Conservation (phyloP, 2,329 filamentous ascomycete species). For the Penicillium janthinellum region DNA sequence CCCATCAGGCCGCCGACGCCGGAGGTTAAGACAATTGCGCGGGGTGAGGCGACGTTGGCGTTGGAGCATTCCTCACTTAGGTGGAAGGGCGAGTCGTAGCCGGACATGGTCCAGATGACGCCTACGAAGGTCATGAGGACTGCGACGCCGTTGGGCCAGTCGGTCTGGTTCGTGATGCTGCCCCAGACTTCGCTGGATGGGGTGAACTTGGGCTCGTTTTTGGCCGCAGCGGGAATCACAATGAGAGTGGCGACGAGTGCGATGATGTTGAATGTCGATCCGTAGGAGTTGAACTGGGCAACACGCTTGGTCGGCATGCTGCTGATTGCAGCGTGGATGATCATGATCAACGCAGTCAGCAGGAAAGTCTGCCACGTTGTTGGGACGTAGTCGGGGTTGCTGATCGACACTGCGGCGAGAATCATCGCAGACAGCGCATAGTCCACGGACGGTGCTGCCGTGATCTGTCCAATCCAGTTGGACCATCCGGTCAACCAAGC, state of each 20-base stretch:
- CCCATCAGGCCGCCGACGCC: conserved; percentile 67
- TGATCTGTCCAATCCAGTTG: conserved; percentile 70
- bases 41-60: conserved; percentile 68
- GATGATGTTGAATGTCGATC: conserved; percentile 71
- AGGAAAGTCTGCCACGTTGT: conserved; percentile 69
- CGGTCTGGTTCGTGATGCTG: conserved; percentile 65
- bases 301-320: conserved; percentile 72
- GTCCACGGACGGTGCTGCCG: conserved; percentile 66
- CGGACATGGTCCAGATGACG: conserved; percentile 70
- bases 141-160: conserved; percentile 67
- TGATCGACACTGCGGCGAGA: conserved; percentile 69
- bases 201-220: conserved; percentile 60
- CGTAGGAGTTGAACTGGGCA: conserved; percentile 68
- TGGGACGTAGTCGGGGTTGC: conserved; percentile 65
- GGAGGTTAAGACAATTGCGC: conserved; percentile 71
- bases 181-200: conserved; percentile 64
- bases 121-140: conserved; percentile 72
- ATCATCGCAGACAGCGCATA: conserved; percentile 71
- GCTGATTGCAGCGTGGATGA: conserved; percentile 67
- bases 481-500: conserved; percentile 72
- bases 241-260: conserved; percentile 68
- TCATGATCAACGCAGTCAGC: conserved; percentile 66
- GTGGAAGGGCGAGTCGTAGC: conserved; percentile 71
- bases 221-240: conserved; percentile 65
- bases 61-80: conserved; percentile 76